These are phyloP conservation scores for Protea cynaroides DNA, from an alignment of 164 flowering plant species.

Conservation along the genomic window DNA sequence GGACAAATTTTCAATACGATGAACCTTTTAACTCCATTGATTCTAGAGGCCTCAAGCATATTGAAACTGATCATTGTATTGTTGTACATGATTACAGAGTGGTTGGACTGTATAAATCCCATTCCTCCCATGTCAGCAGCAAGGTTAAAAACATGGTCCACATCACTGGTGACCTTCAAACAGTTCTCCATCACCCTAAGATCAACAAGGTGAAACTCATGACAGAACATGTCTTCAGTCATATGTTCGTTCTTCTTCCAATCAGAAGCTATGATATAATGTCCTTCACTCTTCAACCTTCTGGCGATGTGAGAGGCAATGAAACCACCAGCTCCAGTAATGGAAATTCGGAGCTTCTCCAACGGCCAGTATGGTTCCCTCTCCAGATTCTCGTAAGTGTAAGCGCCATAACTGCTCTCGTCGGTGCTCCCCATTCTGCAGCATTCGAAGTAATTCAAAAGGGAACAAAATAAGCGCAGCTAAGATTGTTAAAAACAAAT, in stretches of 20 bases:
- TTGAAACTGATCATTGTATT: slow-evolving; percentile 99
- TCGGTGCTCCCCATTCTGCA: slow-evolving; percentile 76
- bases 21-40: slow-evolving; percentile 89
- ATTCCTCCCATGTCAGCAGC: slow-evolving; percentile 99
- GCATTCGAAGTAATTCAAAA: neutral
- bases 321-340: slow-evolving; percentile 98
- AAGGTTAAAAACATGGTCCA: slow-evolving; percentile 96
- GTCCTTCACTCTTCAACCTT: slow-evolving; percentile 89
- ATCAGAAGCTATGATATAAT: slow-evolving; percentile 94
- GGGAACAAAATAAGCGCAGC: neutral
- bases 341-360: slow-evolving; percentile 80
- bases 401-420: slow-evolving; percentile 53
- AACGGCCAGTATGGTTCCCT: slow-evolving; percentile 95
- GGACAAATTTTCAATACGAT: slow-evolving; percentile 1
- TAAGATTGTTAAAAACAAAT: too few species aligned
- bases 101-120: slow-evolving; percentile 99
- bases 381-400: slow-evolving; percentile 79
- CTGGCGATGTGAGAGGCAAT: slow-evolving; percentile 98
- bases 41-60: slow-evolving; percentile 92
- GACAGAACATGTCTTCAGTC: slow-evolving; percentile 96
- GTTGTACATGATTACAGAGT: slow-evolving; percentile 96
- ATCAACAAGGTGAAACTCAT: slow-evolving; percentile 94
- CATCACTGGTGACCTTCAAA: slow-evolving; percentile 73
- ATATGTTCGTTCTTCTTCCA: slow-evolving; percentile 99
- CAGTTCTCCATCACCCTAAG: slow-evolving; percentile 98